Conservation (phyloP, 768 basidiomycete genomes). For the Hypholoma fasciculare region DNA sequence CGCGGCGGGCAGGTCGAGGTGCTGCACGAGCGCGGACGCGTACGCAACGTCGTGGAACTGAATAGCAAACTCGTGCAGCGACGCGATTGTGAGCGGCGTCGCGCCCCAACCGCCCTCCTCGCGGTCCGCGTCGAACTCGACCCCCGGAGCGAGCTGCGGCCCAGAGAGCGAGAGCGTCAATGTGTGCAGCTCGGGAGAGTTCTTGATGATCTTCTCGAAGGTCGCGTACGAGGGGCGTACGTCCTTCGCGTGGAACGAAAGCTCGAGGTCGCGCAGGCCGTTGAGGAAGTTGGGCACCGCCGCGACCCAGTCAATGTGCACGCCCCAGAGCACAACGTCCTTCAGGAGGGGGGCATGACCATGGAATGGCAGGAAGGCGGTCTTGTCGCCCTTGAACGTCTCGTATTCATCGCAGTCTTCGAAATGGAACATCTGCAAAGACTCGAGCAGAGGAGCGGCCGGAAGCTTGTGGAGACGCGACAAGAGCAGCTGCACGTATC, state of each 20-base stretch:
- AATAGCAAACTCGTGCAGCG: constrained; percentile 37
- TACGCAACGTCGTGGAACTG: constrained; percentile 41
- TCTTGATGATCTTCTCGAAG: constrained; percentile 50
- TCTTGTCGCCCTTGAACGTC: constrained; percentile 38
- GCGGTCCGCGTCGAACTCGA: constrained; percentile 19
- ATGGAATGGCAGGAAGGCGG: constrained; percentile 49
- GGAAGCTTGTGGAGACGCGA: constrained; percentile 40
- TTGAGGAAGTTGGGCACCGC: constrained; percentile 40
- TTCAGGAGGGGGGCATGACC: constrained; percentile 54
- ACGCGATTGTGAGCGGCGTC: constrained; percentile 36
- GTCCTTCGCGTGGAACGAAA: constrained; percentile 62
- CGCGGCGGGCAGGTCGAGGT: constrained; percentile 40
- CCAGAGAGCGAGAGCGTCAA: constrained; percentile 61
- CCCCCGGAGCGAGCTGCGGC: constrained; percentile 32
- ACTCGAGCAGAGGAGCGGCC: constrained; percentile 53
- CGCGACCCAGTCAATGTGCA: constrained; percentile 68
- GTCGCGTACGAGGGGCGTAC: constrained; percentile 60
- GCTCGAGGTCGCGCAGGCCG: constrained; percentile 50
- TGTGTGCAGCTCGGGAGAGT: constrained; percentile 52
- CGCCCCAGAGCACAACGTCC: constrained; percentile 59
- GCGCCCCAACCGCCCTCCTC: constrained; percentile 33
- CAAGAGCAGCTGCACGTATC: constrained; percentile 47
- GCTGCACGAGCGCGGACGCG: constrained; percentile 36
- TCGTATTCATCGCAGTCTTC: constrained; percentile 47
- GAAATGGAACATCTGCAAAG: constrained; percentile 55